Evolutionary conservation across 2,329 filamentous ascomycete genomes (phyloP).

Genomic region (Ilyonectria mors-panacis): DNA sequence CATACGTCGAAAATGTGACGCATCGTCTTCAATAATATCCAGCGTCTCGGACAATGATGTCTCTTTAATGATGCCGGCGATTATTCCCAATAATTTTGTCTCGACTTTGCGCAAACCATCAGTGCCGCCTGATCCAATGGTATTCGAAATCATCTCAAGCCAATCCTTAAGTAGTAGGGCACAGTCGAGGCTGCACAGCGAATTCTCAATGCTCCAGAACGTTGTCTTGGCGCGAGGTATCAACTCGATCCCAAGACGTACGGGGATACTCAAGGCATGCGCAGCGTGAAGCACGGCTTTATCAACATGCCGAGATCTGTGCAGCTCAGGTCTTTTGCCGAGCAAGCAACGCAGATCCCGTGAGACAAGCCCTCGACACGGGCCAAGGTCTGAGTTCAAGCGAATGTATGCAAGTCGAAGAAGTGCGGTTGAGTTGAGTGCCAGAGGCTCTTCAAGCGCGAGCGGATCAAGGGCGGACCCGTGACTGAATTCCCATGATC

Average conservation of each 20-base stretch:
- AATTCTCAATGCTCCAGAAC: conserved; percentile 10
- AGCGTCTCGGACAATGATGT: not conserved
- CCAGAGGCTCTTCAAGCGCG: not conserved
- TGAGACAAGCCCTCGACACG: not conserved
- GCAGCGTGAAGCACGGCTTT: conserved; percentile 1
- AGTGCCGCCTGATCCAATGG: not conserved
- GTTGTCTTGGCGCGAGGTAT: not conserved
- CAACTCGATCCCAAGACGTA: not conserved
- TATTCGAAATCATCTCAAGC: conserved; percentile 1
- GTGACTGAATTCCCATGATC: not conserved
- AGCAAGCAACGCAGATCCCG: not conserved
- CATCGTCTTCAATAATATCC: not conserved
- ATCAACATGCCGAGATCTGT: not conserved
- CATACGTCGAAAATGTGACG: not conserved
- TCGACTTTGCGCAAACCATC: conserved; percentile 1
- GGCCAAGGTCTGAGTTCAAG: not conserved
- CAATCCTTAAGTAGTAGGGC: conserved; percentile 7
- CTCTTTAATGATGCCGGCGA: conserved; percentile 8
- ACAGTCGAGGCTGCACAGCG: conserved; percentile 8
- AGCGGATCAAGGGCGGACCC: not conserved
- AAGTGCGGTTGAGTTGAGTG: not conserved
- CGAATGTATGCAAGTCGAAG: conserved; percentile 9
- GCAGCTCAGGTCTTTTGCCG: too few relatives aligned
- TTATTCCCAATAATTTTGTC: not conserved
- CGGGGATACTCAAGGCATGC: conserved; percentile 9